These are phyloP conservation scores for Candida vaughaniae DNA, from an alignment of 805 yeast species.

Conservation along the genomic window DNA sequence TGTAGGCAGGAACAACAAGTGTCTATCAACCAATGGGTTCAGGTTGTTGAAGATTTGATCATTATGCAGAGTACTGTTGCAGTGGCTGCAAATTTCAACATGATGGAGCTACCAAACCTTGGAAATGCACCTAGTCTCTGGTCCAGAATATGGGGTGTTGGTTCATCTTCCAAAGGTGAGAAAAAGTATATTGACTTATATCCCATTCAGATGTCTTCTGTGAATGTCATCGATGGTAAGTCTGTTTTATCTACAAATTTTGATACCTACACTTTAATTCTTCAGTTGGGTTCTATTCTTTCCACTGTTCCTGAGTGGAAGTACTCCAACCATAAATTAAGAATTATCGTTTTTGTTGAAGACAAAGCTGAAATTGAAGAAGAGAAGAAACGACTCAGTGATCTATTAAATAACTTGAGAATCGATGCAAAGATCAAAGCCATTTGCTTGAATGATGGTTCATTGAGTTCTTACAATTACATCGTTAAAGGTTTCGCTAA, in stretches of 20 bases:
- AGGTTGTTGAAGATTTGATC: slow-evolving; percentile 84
- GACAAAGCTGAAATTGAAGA: slow-evolving; percentile 63
- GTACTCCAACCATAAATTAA: slow-evolving; percentile 56
- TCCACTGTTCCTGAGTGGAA: slow-evolving; percentile 95
- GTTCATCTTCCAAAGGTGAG: slow-evolving; percentile 14
- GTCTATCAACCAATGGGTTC: slow-evolving; percentile 82
- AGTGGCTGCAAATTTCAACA: slow-evolving; percentile 83
- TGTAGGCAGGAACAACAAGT: slow-evolving; percentile 72
- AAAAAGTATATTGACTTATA: slow-evolving; percentile 78
- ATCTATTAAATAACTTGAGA: slow-evolving; percentile 71
- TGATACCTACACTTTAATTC: slow-evolving; percentile 90
- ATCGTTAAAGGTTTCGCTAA: slow-evolving; percentile 66
- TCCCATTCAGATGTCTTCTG: slow-evolving; percentile 96
- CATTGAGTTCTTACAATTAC: slow-evolving; percentile 63
- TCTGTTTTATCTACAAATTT: slow-evolving; percentile 82
- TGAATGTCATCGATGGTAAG: slow-evolving; percentile 64
- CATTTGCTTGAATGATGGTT: slow-evolving; percentile 59
- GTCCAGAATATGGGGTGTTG: slow-evolving; percentile 12
- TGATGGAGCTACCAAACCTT: slow-evolving; percentile 59
- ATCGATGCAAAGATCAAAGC: slow-evolving; percentile 82
- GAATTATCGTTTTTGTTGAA: slow-evolving; percentile 92
- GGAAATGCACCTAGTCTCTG: slow-evolving; percentile 18
- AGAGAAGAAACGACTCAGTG: slow-evolving; percentile 61
- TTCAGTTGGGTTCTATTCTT: slow-evolving; percentile 91
- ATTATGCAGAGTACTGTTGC: slow-evolving; percentile 90